Percentiles rank a stretch among this genome's conserved stretches.
Conservation (phyloP, 495 filamentous ascomycete genomes). For the Daldinia bambusicola region DNA sequence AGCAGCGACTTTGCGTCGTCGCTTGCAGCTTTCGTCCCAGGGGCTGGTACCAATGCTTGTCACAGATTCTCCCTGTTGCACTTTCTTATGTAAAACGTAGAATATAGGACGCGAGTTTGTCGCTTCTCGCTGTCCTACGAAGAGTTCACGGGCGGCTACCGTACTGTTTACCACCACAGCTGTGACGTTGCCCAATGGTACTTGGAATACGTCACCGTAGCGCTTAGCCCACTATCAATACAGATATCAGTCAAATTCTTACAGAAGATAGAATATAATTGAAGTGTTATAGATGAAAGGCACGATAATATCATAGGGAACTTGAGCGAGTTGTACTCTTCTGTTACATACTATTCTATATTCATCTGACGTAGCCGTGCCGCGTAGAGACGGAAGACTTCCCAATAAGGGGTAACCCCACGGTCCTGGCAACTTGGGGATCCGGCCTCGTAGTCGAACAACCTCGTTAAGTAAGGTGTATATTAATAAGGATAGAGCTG, state of each 20-base stretch:
- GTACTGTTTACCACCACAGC: slow-evolving; percentile 78
- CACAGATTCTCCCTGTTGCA: slow-evolving; percentile 66
- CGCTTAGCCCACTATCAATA: slow-evolving; percentile 28
- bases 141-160: slow-evolving; percentile 72
- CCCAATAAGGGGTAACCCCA: slow-evolving; percentile 73
- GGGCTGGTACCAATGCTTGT: slow-evolving; percentile 80
- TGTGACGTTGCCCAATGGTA: slow-evolving; percentile 71
- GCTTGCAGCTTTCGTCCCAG: slow-evolving; percentile 79
- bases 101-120: slow-evolving; percentile 77
- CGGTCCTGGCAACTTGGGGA: slow-evolving; percentile 71
- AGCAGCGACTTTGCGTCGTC: slow-evolving; percentile 74
- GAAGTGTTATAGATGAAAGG: too few relatives aligned
- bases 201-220: slow-evolving; percentile 75
- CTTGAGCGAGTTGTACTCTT: slow-evolving; percentile 8
- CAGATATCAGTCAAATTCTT: not conserved
- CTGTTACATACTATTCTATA: slow-evolving; percentile 61
- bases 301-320: not conserved
- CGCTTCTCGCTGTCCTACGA: slow-evolving; percentile 76
- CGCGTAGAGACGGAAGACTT: slow-evolving; percentile 69
- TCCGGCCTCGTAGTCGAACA: slow-evolving; percentile 53
- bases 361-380: slow-evolving; percentile 35
- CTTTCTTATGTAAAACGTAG: slow-evolving; percentile 78
- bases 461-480: slow-evolving; percentile 32
- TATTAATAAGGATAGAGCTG: slow-evolving; percentile 10
- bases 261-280: not conserved